phyloP scores from a whole-genome alignment of 2,329 filamentous ascomycete genomes.

The Xylariaceae sp. region DNA sequence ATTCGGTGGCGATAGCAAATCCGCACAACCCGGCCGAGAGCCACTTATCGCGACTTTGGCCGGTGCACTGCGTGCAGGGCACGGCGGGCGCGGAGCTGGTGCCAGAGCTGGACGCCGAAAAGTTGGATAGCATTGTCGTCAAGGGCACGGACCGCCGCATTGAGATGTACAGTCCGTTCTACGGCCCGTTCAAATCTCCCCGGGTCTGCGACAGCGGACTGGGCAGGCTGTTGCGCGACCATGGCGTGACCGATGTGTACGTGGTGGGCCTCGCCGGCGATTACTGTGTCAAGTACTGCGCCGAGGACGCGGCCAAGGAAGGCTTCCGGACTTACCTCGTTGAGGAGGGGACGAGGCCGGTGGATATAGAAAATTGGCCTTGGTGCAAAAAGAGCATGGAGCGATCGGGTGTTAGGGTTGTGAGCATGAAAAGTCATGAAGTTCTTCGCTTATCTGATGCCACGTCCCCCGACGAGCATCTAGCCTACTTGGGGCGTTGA shows the following conservation, averaged over 20 bases:
- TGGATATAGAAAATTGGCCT: constrained; percentile 58
- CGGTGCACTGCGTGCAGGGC: constrained; percentile 76
- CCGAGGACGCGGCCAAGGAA: constrained; percentile 67
- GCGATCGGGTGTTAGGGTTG: constrained; percentile 55
- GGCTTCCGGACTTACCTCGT: constrained; percentile 76
- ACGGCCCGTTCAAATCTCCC: constrained; percentile 66
- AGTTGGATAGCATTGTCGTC: constrained; percentile 62
- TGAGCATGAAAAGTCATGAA: constrained; percentile 53
- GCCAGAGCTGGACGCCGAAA: constrained; percentile 58
- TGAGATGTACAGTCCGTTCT: constrained; percentile 94
- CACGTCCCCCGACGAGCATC: neutral
- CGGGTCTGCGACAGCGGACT: constrained; percentile 60
- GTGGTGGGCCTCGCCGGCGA: constrained; percentile 83
- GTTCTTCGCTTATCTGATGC: constrained; percentile 43
- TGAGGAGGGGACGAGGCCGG: constrained; percentile 70
- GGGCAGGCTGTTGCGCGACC: constrained; percentile 48
- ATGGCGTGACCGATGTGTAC: constrained; percentile 70
- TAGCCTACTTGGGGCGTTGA: neutral
- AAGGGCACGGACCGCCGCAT: constrained; percentile 72
- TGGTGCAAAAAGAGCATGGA: constrained; percentile 49
- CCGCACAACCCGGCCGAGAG: constrained; percentile 57
- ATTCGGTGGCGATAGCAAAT: constrained; percentile 59
- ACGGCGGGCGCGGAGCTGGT: constrained; percentile 69
- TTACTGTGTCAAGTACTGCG: constrained; percentile 81
- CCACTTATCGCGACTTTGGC: constrained; percentile 74